These are phyloP conservation scores for Brassica juncea DNA, from an alignment of 345 rosid genomes.

Conservation along the genomic window DNA sequence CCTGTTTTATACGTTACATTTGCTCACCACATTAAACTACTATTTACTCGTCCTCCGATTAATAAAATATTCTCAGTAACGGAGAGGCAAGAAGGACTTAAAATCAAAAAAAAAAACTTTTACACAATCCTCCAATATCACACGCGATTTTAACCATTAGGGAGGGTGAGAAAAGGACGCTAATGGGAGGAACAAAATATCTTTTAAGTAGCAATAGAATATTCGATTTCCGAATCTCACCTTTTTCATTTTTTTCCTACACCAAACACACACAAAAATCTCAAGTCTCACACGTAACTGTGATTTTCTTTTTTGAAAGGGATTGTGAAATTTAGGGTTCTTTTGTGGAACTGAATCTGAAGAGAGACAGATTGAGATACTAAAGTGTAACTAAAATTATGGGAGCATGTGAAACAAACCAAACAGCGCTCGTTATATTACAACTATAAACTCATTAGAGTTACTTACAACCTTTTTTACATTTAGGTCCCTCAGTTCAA, in stretches of 20 bases:
- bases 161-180: not conserved
- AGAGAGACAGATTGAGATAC: constrained; percentile 3
- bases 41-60: not conserved
- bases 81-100: not conserved
- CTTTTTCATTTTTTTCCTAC: not conserved
- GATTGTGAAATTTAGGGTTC: constrained; percentile 35
- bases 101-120: not conserved
- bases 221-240: not conserved
- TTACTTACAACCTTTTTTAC: not conserved
- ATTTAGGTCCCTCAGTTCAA: constrained; percentile 6
- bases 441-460: not conserved
- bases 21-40: not conserved
- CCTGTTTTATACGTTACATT: not conserved
- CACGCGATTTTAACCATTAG: not conserved
- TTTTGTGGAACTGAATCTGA: constrained; percentile 33
- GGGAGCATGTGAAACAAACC: not conserved
- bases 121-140: not conserved
- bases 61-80: not conserved
- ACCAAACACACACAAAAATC: not conserved
- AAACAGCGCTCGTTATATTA: not conserved
- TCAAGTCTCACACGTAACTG: not conserved
- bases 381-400: not conserved
- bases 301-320: not conserved
- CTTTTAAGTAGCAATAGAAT: not conserved
- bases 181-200: not conserved